These are phyloP conservation scores for Gamarada debralockiae DNA, from an alignment of 495 filamentous ascomycete species.

Conservation along the genomic window DNA sequence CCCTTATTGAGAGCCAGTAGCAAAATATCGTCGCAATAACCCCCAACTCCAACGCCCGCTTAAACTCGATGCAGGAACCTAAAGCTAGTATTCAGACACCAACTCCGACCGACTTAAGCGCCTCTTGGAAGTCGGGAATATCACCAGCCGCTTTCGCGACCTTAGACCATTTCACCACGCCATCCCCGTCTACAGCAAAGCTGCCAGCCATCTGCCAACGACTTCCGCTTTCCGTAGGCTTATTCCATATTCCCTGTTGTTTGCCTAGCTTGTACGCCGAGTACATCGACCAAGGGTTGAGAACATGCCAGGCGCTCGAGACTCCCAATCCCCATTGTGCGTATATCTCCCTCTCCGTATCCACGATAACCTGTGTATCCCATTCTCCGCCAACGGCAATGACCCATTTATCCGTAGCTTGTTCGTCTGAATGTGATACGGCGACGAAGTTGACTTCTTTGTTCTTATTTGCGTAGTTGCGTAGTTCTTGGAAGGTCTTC, in stretches of 20 bases:
- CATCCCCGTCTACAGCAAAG: slow-evolving; percentile 48
- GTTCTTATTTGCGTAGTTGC: slow-evolving; percentile 38
- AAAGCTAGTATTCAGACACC: background rate
- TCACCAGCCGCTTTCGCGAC: slow-evolving; percentile 41
- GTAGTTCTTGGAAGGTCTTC: slow-evolving; percentile 49
- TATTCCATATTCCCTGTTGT: slow-evolving; percentile 52
- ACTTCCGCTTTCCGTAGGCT: slow-evolving; percentile 48
- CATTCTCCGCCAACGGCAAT: slow-evolving; percentile 43
- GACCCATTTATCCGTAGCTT: slow-evolving; percentile 51
- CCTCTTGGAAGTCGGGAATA: slow-evolving; percentile 45
- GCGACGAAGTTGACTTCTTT: slow-evolving; percentile 51
- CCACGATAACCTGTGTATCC: slow-evolving; percentile 49
- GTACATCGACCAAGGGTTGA: slow-evolving; percentile 42
- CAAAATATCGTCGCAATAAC: too few relatives aligned
- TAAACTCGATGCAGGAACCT: background rate
- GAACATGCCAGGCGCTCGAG: slow-evolving; percentile 46
- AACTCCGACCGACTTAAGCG: slow-evolving; percentile 31
- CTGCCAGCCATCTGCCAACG: slow-evolving; percentile 56
- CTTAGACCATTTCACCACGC: slow-evolving; percentile 44
- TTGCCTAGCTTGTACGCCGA: slow-evolving; percentile 42
- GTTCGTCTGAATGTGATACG: slow-evolving; percentile 49
- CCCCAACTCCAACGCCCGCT: too few relatives aligned
- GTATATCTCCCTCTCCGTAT: slow-evolving; percentile 47
- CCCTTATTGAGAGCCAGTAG: too few relatives aligned
- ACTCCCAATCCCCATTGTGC: slow-evolving; percentile 51